Evolutionary conservation across 257 asterid species (phyloP).

Genomic region (Solanum clarkiae): DNA sequence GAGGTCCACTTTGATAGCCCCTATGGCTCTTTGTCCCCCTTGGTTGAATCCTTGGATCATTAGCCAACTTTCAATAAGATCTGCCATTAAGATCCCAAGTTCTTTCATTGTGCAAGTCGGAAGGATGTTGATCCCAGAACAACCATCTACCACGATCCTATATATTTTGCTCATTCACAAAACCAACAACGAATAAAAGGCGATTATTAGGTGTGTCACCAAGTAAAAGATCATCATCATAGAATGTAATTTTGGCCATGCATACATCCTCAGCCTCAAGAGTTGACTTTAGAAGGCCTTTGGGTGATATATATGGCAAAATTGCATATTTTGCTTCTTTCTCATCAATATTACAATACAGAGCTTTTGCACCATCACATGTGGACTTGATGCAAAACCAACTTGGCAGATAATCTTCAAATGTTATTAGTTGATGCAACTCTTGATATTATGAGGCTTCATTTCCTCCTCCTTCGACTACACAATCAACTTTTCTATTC

Average conservation of each 20-base stretch:
- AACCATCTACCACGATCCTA: not conserved
- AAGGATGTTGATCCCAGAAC: not conserved
- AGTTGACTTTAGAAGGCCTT: not conserved
- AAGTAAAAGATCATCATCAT: not conserved
- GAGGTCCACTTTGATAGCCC: not conserved
- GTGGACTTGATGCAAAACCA: not conserved
- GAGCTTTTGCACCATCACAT: not conserved
- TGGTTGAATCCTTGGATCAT: not conserved
- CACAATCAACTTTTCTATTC: no score
- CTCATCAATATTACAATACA: not conserved
- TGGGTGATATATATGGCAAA: not conserved
- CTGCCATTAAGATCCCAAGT: not conserved
- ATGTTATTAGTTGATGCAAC: rapidly evolving
- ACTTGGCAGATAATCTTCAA: not conserved
- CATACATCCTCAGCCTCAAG: not conserved
- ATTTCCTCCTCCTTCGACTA: not conserved
- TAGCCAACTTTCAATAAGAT: not conserved
- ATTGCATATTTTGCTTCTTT: not conserved
- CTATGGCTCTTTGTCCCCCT: not conserved
- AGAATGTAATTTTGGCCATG: not conserved
- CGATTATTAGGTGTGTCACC: not conserved
- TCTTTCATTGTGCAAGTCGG: not conserved
- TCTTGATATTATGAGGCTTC: rapidly evolving
- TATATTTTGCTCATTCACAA: not conserved
- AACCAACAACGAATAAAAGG: not conserved